These are phyloP conservation scores for Xylaria sp. DNA, from an alignment of 2,329 filamentous ascomycete species.

Conservation along the genomic window DNA sequence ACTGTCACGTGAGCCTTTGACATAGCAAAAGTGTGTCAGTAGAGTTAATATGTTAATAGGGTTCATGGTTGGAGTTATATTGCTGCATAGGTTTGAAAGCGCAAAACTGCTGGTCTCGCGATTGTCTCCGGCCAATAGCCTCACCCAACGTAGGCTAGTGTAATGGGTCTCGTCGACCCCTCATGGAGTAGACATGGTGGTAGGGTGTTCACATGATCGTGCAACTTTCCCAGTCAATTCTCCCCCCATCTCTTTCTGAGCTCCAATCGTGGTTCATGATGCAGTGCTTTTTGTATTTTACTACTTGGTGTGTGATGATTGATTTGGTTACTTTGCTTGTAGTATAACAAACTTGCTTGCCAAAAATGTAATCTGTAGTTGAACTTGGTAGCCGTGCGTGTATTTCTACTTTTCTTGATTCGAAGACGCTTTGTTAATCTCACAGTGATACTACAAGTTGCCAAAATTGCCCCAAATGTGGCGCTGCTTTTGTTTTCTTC, in stretches of 20 bases:
- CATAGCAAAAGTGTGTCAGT: too few relatives aligned
- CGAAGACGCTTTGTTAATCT: background rate
- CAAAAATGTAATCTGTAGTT: background rate
- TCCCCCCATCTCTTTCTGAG: background rate
- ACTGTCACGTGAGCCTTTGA: background rate
- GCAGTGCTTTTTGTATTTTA: background rate
- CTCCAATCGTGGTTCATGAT: slow-evolving; percentile 3
- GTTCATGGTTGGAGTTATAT: background rate
- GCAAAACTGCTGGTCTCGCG: background rate
- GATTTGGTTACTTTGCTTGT: background rate
- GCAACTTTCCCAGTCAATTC: slow-evolving; percentile 13
- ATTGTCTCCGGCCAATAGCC: background rate
- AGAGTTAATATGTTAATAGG: background rate
- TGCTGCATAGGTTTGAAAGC: background rate
- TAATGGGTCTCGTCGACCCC: background rate
- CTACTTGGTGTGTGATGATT: background rate
- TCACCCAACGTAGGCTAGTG: background rate
- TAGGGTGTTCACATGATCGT: slow-evolving; percentile 6
- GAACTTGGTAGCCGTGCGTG: background rate
- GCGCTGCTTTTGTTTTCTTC: background rate
- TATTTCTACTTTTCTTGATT: slow-evolving; percentile 1
- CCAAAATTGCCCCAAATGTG: background rate
- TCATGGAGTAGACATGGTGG: background rate
- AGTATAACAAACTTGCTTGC: background rate
- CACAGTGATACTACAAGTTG: background rate